These are phyloP conservation scores for Hypsizygus ulmarius DNA, from an alignment of 1,284 basidiomycete species.

Conservation along the genomic window DNA sequence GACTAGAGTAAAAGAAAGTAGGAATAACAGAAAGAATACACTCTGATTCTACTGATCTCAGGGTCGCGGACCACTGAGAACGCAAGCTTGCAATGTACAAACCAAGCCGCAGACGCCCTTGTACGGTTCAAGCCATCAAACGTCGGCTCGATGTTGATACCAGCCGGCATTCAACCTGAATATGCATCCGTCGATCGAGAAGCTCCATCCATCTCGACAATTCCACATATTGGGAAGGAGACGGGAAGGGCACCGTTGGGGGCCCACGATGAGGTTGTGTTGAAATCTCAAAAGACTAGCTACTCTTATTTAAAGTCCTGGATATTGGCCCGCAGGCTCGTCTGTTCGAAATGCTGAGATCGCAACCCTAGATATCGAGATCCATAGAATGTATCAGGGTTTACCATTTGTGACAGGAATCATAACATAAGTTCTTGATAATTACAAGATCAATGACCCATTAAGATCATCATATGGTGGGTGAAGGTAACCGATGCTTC, in stretches of 20 bases:
- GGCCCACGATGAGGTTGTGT: no score
- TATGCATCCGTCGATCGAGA: slow-evolving; percentile 17
- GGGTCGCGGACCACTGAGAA: slow-evolving; percentile 23
- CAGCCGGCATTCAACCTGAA: slow-evolving; percentile 17
- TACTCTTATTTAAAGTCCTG: no score
- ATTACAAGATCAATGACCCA: slow-evolving; percentile 11
- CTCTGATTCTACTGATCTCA: slow-evolving; percentile 25
- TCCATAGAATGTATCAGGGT: slow-evolving; percentile 10
- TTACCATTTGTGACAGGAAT: slow-evolving; percentile 19
- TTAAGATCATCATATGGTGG: slow-evolving; percentile 20
- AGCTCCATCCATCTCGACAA: slow-evolving; percentile 18
- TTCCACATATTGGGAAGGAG: neutral
- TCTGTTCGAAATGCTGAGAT: slow-evolving; percentile 9
- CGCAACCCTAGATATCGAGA: slow-evolving; percentile 19
- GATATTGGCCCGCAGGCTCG: neutral
- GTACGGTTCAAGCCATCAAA: slow-evolving; percentile 1
- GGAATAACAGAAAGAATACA: slow-evolving; percentile 25
- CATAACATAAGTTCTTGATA: slow-evolving; percentile 10
- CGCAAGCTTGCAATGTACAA: slow-evolving; percentile 6
- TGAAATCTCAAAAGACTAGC: no score
- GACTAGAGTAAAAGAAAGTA: slow-evolving; percentile 18
- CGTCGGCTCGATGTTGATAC: slow-evolving; percentile 8
- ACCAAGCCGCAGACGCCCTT: neutral
- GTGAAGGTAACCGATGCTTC: slow-evolving; percentile 19
- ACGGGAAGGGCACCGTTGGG: no score